A percentile compares a stretch with the other conserved stretches of the same genome.
Conservation (phyloP, 139 green algal genomes). For the Asterochloris erici region DNA sequence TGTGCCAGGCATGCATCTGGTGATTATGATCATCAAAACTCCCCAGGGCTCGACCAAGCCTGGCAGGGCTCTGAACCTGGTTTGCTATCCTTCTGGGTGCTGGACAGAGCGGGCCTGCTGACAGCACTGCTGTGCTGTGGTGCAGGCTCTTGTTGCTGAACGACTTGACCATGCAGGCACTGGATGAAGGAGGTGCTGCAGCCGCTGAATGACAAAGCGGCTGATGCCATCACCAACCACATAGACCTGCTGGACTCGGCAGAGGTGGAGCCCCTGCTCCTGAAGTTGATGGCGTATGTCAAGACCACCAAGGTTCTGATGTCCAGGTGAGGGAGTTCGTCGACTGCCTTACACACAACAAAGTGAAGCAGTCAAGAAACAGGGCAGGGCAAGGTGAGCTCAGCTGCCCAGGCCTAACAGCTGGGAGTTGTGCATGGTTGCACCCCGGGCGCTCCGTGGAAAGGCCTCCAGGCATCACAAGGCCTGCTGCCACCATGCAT, state of each 20-base stretch:
- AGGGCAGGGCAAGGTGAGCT: background rate
- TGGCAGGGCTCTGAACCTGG: too few species aligned
- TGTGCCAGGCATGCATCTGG: too few species aligned
- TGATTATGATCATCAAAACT: too few species aligned
- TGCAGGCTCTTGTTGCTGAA: background rate
- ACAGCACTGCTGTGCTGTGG: background rate
- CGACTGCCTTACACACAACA: background rate
- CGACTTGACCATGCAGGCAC: constrained; percentile 45
- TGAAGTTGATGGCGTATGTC: constrained; percentile 83
- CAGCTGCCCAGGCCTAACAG: background rate
- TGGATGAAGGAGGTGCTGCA: constrained; percentile 86
- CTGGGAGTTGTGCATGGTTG: background rate
- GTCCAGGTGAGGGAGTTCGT: constrained; percentile 28
- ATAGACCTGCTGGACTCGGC: constrained; percentile 65
- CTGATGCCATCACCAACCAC: constrained; percentile 48
- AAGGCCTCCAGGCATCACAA: background rate
- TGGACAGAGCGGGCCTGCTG: background rate
- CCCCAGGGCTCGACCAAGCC: too few species aligned
- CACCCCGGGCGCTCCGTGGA: background rate
- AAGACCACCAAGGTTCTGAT: constrained; percentile 67
- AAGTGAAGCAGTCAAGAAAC: background rate
- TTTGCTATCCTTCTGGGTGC: background rate
- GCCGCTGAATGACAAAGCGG: constrained; percentile 80
- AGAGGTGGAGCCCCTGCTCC: constrained; percentile 61
- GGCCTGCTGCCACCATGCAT: background rate